Conservation (phyloP, 805 yeast genomes). For the Candida corydali region DNA sequence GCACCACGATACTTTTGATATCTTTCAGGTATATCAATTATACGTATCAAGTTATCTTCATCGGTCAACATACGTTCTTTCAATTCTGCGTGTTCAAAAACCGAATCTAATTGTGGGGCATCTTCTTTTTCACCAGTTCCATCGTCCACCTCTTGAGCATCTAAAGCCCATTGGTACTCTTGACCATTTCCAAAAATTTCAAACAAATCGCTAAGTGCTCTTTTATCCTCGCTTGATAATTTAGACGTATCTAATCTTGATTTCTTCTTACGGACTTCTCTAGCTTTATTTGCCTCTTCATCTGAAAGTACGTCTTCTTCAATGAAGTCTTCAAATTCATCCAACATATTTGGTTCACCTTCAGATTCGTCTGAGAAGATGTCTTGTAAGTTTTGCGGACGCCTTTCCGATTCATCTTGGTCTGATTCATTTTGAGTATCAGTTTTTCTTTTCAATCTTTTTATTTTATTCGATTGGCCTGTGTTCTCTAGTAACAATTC, state of each 20-base stretch:
- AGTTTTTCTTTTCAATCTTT: constrained; percentile 76
- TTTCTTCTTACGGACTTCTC: constrained; percentile 30
- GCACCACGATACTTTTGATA: constrained; percentile 72
- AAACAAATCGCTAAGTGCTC: constrained; percentile 84
- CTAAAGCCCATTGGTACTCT: constrained; percentile 97
- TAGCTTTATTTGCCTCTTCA: constrained; percentile 39
- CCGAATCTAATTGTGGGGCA: constrained; percentile 70
- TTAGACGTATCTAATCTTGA: constrained; percentile 54
- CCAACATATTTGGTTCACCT: constrained; percentile 39
- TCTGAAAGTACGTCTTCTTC: constrained; percentile 96
- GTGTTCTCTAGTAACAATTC: constrained; percentile 88
- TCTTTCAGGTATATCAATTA: constrained; percentile 88
- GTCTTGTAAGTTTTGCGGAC: constrained; percentile 43
- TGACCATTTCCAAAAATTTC: constrained; percentile 97
- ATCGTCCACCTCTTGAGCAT: constrained; percentile 71
- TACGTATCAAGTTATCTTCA: constrained; percentile 82
- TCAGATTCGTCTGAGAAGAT: constrained; percentile 60
- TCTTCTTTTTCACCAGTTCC: constrained; percentile 50
- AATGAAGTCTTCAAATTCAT: constrained; percentile 94
- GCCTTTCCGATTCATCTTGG: constrained; percentile 5
- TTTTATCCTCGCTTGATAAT: constrained; percentile 71
- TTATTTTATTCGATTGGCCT: constrained; percentile 61
- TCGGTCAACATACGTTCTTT: constrained; percentile 89
- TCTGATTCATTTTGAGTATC: constrained; percentile 14
- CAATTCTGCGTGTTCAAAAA: constrained; percentile 91